Evolutionary conservation across 331 rosid genomes (phyloP).

Genomic region (Telfairia occidentalis): DNA sequence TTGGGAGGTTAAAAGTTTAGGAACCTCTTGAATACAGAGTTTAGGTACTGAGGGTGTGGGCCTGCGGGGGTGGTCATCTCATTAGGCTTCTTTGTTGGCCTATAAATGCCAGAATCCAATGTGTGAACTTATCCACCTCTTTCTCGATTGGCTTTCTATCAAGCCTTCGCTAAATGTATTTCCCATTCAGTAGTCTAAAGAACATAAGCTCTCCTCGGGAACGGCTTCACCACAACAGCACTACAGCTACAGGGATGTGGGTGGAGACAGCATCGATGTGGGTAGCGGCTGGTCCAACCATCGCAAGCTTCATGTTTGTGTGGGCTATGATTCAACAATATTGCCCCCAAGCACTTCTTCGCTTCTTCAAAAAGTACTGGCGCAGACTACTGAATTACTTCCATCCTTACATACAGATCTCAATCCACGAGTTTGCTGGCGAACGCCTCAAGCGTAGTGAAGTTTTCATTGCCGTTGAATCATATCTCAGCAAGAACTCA

Average conservation of each 20-base stretch:
- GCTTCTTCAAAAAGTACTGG: background rate
- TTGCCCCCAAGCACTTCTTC: constrained; percentile 40
- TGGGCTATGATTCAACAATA: constrained; percentile 79
- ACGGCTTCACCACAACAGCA: background rate
- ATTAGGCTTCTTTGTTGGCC: background rate
- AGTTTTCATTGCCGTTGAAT: background rate
- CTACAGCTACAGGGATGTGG: constrained; percentile 1
- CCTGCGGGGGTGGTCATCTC: no score
- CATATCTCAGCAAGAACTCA: constrained; percentile 8
- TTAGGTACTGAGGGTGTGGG: no score
- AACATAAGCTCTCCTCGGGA: background rate
- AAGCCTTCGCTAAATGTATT: background rate
- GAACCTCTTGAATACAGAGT: no score
- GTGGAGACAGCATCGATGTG: constrained; percentile 16
- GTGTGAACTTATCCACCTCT: background rate
- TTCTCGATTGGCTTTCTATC: background rate
- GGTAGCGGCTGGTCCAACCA: constrained; percentile 61
- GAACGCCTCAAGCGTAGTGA: constrained; percentile 6
- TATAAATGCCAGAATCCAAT: background rate
- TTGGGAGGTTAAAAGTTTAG: no score
- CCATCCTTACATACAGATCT: constrained; percentile 1
- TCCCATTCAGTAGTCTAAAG: background rate
- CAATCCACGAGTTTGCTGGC: background rate
- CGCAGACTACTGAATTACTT: background rate
- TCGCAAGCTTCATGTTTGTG: constrained; percentile 71